phyloP scores from a whole-genome alignment of 2,329 filamentous ascomycete species.

The Berkeleyomyces basicola region DNA sequence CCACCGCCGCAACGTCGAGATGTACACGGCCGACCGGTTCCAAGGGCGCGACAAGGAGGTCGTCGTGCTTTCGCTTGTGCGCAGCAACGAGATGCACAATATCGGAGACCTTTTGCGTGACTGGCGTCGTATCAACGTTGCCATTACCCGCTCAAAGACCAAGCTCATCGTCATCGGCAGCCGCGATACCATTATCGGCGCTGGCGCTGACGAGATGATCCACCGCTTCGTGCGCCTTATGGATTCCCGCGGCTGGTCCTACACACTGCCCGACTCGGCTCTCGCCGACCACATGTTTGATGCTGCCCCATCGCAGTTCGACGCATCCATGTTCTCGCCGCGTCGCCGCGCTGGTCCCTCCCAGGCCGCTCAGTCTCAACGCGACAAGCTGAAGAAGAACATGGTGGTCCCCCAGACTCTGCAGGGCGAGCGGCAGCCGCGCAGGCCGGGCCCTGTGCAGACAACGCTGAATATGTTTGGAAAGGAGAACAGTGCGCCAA shows the following conservation, averaged over 20 bases:
- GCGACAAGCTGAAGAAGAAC: conserved; percentile 15
- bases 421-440: conserved; percentile 16
- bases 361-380: neutral
- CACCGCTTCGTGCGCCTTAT: conserved; percentile 61
- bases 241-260: conserved; percentile 61
- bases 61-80: conserved; percentile 70
- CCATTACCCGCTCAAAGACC: conserved; percentile 79
- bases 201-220: conserved; percentile 59
- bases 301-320: conserved; percentile 32
- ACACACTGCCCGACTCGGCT: conserved; percentile 50
- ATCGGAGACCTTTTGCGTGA: conserved; percentile 90
- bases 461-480: conserved; percentile 15
- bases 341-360: conserved; percentile 14
- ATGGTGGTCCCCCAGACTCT: conserved; percentile 19
- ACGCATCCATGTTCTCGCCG: conserved; percentile 3
- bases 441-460: conserved; percentile 11
- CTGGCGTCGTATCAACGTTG: conserved; percentile 88
- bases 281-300: conserved; percentile 53
- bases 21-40: conserved; percentile 94
- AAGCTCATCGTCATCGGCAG: conserved; percentile 85
- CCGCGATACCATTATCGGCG: conserved; percentile 57
- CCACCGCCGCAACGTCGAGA: conserved; percentile 51
- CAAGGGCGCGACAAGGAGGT: conserved; percentile 94
- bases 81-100: conserved; percentile 62
- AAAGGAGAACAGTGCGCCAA: conserved; percentile 32